Percentiles rank a stretch among this genome's conserved stretches.
Evolutionary conservation across 805 yeast species (phyloP).

Genomic region (Hanseniaspora pseudoguilliermondii): DNA sequence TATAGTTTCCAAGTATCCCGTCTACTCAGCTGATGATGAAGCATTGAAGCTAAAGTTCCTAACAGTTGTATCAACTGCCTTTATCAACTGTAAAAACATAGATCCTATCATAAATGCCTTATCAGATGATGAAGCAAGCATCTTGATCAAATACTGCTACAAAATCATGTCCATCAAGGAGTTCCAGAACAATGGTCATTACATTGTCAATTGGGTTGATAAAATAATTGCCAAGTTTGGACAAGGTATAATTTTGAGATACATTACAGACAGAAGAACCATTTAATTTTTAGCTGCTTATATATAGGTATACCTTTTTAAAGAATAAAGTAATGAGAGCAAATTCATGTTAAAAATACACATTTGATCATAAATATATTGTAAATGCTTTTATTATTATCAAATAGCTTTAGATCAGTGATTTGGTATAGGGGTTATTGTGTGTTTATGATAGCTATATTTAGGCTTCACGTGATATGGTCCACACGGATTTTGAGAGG

Average conservation of each 20-base stretch:
- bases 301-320: not conserved
- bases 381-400: no score
- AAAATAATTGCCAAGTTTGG: conserved; percentile 76
- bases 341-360: no score
- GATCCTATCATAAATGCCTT: conserved; percentile 52
- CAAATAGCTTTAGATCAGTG: no score
- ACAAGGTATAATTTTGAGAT: conserved; percentile 77
- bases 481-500: no score
- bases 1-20: conserved; percentile 57
- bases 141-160: conserved; percentile 73
- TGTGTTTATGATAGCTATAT: no score
- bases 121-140: conserved; percentile 50
- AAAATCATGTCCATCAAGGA: conserved; percentile 67
- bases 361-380: no score
- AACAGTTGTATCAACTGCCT: conserved; percentile 52
- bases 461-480: no score
- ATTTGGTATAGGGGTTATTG: no score
- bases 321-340: not conserved
- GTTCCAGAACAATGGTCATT: conserved; percentile 78
- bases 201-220: conserved; percentile 81
- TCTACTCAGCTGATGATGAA: conserved; percentile 60
- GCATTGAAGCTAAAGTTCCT: conserved; percentile 33
- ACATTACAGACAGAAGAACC: conserved; percentile 72
- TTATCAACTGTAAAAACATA: conserved; percentile 51
- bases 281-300: conserved; percentile 29